Evolutionary conservation across 2,329 filamentous ascomycete species (phyloP).

Genomic region (Phialophora tarda): DNA sequence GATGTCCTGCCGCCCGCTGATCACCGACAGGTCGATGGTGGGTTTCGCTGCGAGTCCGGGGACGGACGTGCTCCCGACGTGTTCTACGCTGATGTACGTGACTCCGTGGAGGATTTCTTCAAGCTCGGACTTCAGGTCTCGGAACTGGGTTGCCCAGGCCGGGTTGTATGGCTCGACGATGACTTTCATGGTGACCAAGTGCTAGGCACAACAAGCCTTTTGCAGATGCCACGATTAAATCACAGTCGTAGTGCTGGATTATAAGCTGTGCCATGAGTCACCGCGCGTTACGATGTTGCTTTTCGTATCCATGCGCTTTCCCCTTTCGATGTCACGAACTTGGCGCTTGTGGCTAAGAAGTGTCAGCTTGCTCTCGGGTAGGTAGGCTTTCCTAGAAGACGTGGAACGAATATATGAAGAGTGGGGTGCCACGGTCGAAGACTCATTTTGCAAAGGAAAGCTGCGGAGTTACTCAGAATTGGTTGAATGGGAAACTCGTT

Average conservation of each 20-base stretch:
- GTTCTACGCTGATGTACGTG: conserved; percentile 42
- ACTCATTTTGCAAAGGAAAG: too few relatives aligned
- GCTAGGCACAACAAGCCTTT: neutral
- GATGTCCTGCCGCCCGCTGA: conserved; percentile 42
- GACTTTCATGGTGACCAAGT: conserved; percentile 22
- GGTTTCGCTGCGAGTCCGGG: conserved; percentile 46
- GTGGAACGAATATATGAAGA: too few relatives aligned
- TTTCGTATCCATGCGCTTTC: neutral
- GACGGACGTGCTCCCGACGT: conserved; percentile 49
- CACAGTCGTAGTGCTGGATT: neutral
- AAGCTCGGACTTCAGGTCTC: conserved; percentile 31
- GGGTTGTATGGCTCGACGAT: conserved; percentile 33
- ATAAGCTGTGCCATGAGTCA: neutral
- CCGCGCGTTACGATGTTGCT: neutral
- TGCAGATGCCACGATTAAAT: neutral
- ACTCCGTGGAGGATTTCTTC: conserved; percentile 29
- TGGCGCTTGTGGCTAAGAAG: neutral
- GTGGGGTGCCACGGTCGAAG: too few relatives aligned
- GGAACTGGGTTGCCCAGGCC: conserved; percentile 29
- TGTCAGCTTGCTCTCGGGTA: too few relatives aligned
- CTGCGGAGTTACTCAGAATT: too few relatives aligned
- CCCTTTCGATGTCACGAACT: neutral
- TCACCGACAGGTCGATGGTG: conserved; percentile 48
- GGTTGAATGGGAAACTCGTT: too few relatives aligned
- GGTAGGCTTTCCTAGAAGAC: too few relatives aligned